Evolutionary conservation across 75 land plant species (phyloP).

Genomic region (Picea sitchensis): DNA sequence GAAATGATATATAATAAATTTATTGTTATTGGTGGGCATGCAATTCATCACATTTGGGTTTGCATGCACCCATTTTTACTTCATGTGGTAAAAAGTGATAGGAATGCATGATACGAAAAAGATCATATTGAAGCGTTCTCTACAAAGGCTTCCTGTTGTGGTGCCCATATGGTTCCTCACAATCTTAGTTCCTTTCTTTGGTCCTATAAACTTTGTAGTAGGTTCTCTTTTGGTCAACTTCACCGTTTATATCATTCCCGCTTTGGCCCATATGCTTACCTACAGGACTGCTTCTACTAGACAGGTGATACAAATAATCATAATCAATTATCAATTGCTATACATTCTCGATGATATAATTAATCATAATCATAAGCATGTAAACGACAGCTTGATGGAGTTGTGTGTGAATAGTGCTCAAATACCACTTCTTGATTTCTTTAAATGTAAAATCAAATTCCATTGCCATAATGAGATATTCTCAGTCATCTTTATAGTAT

Average conservation of each 20-base stretch:
- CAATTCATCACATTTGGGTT: conserved; percentile 93
- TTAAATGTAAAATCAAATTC: no score
- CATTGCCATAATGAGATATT: no score
- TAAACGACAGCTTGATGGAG: no score
- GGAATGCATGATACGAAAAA: conserved; percentile 33
- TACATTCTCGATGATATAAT: not conserved
- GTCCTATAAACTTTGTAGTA: conserved; percentile 80
- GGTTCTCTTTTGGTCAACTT: conserved; percentile 78
- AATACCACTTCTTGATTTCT: no score
- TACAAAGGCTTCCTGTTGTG: conserved; percentile 70
- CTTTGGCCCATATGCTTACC: conserved; percentile 73
- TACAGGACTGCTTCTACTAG: conserved; percentile 55
- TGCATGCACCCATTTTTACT: conserved; percentile 83
- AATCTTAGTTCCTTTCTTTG: conserved; percentile 81
- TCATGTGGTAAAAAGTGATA: conserved; percentile 85
- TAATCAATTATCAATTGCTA: not conserved
- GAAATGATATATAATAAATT: no score
- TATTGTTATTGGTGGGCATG: not conserved
- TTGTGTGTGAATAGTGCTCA: no score
- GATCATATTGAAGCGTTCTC: conserved; percentile 57
- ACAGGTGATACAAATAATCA: conserved; percentile 19
- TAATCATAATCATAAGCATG: no score
- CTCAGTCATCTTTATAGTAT: no score
- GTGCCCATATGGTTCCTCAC: conserved; percentile 85
- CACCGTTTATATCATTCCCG: conserved; percentile 86